phyloP scores from a whole-genome alignment of 1,284 basidiomycete genomes.

The Malassezia nana region DNA sequence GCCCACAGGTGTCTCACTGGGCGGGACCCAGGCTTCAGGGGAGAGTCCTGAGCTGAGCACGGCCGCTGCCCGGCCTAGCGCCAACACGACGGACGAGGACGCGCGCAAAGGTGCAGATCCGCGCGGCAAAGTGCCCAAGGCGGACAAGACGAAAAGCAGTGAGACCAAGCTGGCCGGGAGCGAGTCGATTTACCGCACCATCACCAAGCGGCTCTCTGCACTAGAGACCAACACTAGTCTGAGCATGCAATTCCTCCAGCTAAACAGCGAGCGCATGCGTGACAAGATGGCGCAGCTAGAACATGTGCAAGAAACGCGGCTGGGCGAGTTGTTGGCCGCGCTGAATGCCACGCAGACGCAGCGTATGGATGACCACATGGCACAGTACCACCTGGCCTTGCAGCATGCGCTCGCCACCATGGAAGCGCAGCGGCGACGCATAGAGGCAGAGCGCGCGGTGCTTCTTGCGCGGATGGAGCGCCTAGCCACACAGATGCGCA shows the following conservation, averaged over 20 bases:
- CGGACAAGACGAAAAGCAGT: background rate
- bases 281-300: conserved; percentile 67
- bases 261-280: conserved; percentile 69
- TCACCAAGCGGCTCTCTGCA: conserved; percentile 78
- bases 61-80: too few species aligned
- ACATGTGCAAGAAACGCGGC: conserved; percentile 40
- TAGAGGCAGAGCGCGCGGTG: conserved; percentile 62
- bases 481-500: conserved; percentile 65
- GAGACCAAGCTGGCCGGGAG: conserved; percentile 16
- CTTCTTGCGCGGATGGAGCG: conserved; percentile 60
- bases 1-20: too few species aligned
- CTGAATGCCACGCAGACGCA: conserved; percentile 49
- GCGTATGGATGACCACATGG: conserved; percentile 18
- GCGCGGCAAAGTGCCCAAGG: background rate
- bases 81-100: too few species aligned
- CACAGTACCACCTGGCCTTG: background rate
- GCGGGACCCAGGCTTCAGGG: too few species aligned
- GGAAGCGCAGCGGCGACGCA: conserved; percentile 59
- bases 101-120: background rate
- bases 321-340: conserved; percentile 60
- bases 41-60: too few species aligned
- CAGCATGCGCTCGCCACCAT: conserved; percentile 61
- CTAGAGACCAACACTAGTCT: conserved; percentile 82
- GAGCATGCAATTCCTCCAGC: conserved; percentile 77
- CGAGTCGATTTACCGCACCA: conserved; percentile 86